Evolutionary conservation across 768 basidiomycete genomes (phyloP).

Genomic region (Leccinum subtestaceum): DNA sequence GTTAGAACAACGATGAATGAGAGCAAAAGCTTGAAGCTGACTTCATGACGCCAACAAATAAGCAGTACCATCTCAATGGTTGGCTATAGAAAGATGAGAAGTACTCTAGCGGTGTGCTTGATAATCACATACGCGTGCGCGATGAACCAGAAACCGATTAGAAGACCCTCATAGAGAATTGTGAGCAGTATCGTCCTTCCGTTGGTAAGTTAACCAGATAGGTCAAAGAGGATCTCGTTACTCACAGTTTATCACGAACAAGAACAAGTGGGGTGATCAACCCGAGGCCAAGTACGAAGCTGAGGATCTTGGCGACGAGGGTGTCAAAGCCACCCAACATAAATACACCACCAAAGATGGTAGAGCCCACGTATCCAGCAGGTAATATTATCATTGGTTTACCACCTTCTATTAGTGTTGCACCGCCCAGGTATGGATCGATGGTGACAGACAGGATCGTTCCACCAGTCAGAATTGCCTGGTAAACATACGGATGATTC

Average conservation of each 20-base stretch:
- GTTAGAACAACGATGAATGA: slow-evolving; percentile 10
- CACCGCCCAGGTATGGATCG: slow-evolving; percentile 74
- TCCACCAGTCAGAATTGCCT: slow-evolving; percentile 81
- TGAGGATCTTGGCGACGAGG: slow-evolving; percentile 87
- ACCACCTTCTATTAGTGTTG: slow-evolving; percentile 69
- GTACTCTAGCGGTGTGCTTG: slow-evolving; percentile 1
- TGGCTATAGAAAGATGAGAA: slow-evolving; percentile 42
- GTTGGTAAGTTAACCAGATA: slow-evolving; percentile 11
- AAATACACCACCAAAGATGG: slow-evolving; percentile 78
- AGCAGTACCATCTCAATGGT: slow-evolving; percentile 80
- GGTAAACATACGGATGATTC: not conserved
- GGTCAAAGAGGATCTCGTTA: slow-evolving; percentile 7
- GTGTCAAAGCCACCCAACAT: slow-evolving; percentile 85
- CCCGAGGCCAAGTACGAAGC: slow-evolving; percentile 86
- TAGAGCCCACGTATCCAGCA: slow-evolving; percentile 81
- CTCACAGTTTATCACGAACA: slow-evolving; percentile 88
- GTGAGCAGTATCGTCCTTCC: slow-evolving; percentile 83
- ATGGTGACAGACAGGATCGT: slow-evolving; percentile 77
- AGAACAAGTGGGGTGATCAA: slow-evolving; percentile 82
- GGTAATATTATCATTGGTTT: slow-evolving; percentile 67
- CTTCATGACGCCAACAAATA: slow-evolving; percentile 86
- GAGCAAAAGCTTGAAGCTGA: slow-evolving; percentile 35
- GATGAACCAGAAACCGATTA: slow-evolving; percentile 94
- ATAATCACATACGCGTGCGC: slow-evolving; percentile 71
- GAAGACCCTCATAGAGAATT: slow-evolving; percentile 74